These are phyloP conservation scores for Centaurea solstitialis DNA, from an alignment of 129 eudicot genomes.

Conservation along the genomic window DNA sequence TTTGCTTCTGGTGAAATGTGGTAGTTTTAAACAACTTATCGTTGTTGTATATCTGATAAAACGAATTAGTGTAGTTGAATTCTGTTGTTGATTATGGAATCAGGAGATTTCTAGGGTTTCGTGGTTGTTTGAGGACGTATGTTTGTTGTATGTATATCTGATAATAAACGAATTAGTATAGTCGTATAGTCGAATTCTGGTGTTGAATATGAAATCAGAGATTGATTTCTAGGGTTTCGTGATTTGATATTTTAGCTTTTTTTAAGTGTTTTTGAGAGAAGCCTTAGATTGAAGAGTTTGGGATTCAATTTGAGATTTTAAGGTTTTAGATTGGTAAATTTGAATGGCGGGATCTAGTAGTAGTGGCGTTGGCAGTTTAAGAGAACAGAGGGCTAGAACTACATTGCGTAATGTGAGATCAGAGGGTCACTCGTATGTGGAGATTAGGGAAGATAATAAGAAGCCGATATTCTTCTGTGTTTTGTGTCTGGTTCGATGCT, in stretches of 20 bases:
- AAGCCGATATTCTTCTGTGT: conserved; percentile 73
- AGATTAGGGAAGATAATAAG: conserved; percentile 86
- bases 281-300: not conserved
- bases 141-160: not conserved
- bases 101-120: conserved; percentile 31
- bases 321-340: conserved; percentile 15
- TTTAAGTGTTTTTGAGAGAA: not conserved
- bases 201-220: conserved; percentile 14
- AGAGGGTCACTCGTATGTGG: conserved; percentile 79
- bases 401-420: conserved; percentile 61
- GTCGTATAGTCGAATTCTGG: not conserved
- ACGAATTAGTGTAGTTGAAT: not conserved
- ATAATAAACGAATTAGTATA: no score
- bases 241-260: not conserved
- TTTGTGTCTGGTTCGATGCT: conserved; percentile 77
- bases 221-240: conserved; percentile 27
- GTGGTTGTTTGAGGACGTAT: not conserved
- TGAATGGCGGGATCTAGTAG: conserved; percentile 53
- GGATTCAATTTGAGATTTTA: not conserved
- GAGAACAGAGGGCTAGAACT: conserved; percentile 57
- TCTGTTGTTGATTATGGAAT: conserved; percentile 9
- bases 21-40: not conserved
- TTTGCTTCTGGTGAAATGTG: not conserved
- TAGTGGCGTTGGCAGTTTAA: conserved; percentile 42
- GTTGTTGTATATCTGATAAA: not conserved